Conservation (phyloP, 305 asterid species). For the Fraxinus ornus region DNA sequence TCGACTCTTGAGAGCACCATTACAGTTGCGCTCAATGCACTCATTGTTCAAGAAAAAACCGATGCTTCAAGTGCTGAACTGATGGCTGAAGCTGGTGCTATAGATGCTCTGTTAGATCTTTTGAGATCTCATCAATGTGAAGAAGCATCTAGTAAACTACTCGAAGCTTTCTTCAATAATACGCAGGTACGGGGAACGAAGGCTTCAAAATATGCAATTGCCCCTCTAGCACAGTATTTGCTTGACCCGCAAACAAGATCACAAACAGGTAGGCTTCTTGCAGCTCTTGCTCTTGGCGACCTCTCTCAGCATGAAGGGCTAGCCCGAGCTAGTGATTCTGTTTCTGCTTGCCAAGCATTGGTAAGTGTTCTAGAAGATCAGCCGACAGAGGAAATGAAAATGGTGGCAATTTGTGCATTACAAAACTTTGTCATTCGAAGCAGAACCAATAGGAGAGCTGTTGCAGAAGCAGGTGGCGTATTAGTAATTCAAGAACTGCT, state of each 20-base stretch:
- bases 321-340: conserved; percentile 73
- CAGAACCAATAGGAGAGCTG: conserved; percentile 82
- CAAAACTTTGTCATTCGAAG: conserved; percentile 82
- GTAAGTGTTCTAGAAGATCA: conserved; percentile 66
- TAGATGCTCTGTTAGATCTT: conserved; percentile 74
- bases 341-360: conserved; percentile 76
- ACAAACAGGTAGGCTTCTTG: conserved; percentile 67
- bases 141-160: conserved; percentile 65
- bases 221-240: conserved; percentile 85
- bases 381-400: conserved; percentile 78
- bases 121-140: conserved; percentile 82
- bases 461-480: conserved; percentile 88
- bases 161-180: conserved; percentile 72
- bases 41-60: conserved; percentile 64
- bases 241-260: conserved; percentile 86
- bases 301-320: conserved; percentile 92
- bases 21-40: conserved; percentile 60
- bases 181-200: conserved; percentile 66
- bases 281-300: conserved; percentile 82
- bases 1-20: conserved; percentile 51
- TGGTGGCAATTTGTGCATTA: conserved; percentile 81
- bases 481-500: conserved; percentile 73
- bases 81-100: conserved; percentile 81
- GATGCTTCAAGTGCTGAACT: conserved; percentile 63
- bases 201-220: conserved; percentile 73